Evolutionary conservation across 192 early-diverging fungal genomes (phyloP).

Genomic region (Backusella liffmaniae): DNA sequence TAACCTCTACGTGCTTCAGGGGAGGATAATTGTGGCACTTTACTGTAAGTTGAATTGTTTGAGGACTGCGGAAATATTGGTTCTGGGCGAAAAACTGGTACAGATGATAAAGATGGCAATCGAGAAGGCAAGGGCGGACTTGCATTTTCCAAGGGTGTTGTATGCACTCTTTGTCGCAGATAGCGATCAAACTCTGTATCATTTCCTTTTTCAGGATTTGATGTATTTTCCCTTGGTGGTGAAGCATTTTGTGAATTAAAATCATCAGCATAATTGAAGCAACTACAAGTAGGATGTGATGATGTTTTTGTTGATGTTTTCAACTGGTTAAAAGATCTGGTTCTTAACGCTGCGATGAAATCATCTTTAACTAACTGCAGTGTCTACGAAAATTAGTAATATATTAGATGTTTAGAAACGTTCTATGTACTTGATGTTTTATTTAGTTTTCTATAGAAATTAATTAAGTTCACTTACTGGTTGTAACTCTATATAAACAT

Average conservation of each 20-base stretch:
- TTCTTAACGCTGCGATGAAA: constrained; percentile 19
- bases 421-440: background rate
- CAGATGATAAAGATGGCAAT: background rate
- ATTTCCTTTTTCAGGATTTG: constrained; percentile 1
- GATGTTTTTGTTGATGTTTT: background rate
- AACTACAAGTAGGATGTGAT: constrained; percentile 15
- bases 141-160: background rate
- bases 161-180: constrained; percentile 13
- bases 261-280: background rate
- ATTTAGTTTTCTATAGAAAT: background rate
- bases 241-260: constrained; percentile 1
- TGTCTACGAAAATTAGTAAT: constrained; percentile 6
- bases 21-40: background rate
- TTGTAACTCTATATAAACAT: constrained; percentile 28
- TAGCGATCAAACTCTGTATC: constrained; percentile 26
- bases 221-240: background rate
- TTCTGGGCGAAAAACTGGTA: constrained; percentile 10
- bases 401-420: background rate
- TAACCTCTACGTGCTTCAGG: background rate
- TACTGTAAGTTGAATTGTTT: background rate
- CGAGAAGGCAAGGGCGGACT: constrained; percentile 9
- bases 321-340: constrained; percentile 14
- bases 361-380: constrained; percentile 24
- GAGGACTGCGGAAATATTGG: background rate
- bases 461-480: constrained; percentile 22